These are phyloP conservation scores for Rauvolfia tetraphylla DNA, from an alignment of 257 asterid species.

Conservation along the genomic window DNA sequence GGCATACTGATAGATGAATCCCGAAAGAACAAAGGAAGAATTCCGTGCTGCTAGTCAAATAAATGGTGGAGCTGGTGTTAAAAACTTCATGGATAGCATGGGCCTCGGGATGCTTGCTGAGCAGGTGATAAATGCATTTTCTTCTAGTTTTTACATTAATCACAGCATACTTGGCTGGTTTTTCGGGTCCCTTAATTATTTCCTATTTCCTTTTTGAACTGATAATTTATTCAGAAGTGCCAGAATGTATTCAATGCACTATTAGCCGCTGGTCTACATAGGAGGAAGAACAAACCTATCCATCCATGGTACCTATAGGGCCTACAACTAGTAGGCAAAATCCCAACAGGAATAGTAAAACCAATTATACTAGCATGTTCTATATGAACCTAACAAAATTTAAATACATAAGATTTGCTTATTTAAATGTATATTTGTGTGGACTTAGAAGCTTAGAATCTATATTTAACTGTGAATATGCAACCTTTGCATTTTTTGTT, in stretches of 20 bases:
- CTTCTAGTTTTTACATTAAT: not conserved
- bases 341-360: not conserved
- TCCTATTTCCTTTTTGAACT: not conserved
- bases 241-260: not conserved
- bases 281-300: not conserved
- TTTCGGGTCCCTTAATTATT: not conserved
- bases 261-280: not conserved
- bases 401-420: no score
- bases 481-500: not conserved
- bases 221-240: not conserved
- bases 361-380: not conserved
- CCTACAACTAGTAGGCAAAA: not conserved
- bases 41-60: slow-evolving; percentile 35
- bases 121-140: slow-evolving; percentile 42
- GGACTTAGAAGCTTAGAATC: not conserved
- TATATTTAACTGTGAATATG: not conserved
- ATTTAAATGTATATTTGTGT: no score
- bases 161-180: not conserved
- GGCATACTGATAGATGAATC: slow-evolving; percentile 43
- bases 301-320: not conserved
- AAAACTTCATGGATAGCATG: slow-evolving; percentile 59
- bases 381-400: no score
- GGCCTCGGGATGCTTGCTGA: slow-evolving; percentile 61
- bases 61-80: slow-evolving; percentile 37
- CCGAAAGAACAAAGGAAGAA: slow-evolving; percentile 58